Percentiles rank a stretch among this genome's conserved stretches.
Evolutionary conservation across 306 rosid genomes (phyloP).

Genomic region (Coriaria nepalensis): DNA sequence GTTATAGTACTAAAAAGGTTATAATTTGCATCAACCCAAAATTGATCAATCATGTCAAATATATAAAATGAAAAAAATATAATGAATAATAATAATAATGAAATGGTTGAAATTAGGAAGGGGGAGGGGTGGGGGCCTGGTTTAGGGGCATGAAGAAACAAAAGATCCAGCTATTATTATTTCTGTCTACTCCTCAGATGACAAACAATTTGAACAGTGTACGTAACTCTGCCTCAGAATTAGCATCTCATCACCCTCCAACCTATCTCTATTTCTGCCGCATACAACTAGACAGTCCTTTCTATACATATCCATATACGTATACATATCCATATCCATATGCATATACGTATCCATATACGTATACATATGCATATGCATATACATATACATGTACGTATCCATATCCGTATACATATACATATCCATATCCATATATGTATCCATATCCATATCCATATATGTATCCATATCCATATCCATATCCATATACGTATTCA

Average conservation of each 20-base stretch:
- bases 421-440: not conserved
- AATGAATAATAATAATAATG: conserved; percentile 32
- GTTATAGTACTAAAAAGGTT: too few species aligned
- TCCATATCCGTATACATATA: not conserved
- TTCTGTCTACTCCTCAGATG: conserved; percentile 50
- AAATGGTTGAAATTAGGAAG: conserved; percentile 15
- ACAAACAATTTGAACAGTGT: conserved; percentile 30
- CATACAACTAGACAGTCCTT: not conserved
- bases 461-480: not conserved
- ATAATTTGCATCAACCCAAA: too few species aligned
- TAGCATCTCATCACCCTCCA: conserved; percentile 21
- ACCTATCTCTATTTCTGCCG: conserved; percentile 2
- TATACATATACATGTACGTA: not conserved
- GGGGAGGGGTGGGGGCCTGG: conserved; percentile 36
- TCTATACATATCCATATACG: not conserved
- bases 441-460: too few species aligned
- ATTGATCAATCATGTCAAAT: too few species aligned
- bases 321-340: not conserved
- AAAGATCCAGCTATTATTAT: conserved; percentile 50
- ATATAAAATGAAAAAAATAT: too few species aligned
- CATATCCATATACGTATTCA: not conserved
- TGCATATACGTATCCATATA: too few species aligned
- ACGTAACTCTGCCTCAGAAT: conserved; percentile 22
- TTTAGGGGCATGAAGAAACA: conserved; percentile 34
- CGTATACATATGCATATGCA: too few species aligned